phyloP scores from a whole-genome alignment of 2,329 filamentous ascomycete genomes.

The Polytolypa hystricis region DNA sequence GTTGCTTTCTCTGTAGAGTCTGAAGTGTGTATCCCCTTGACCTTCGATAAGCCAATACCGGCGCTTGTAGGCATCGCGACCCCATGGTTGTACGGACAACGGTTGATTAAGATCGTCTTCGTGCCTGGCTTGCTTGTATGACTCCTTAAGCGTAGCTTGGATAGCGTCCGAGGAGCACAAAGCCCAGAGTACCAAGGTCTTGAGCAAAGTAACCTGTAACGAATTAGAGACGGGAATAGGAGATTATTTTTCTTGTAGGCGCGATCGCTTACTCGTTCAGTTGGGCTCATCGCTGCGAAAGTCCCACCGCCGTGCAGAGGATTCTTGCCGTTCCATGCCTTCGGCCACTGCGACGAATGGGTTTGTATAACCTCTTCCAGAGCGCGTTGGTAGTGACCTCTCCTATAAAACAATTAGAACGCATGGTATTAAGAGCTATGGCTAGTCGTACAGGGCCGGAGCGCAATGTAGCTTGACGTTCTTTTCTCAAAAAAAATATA shows the following conservation, averaged over 20 bases:
- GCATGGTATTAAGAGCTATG: slow-evolving; percentile 18
- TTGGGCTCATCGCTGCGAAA: slow-evolving; percentile 72
- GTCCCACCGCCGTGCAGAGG: slow-evolving; percentile 69
- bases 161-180: slow-evolving; percentile 78
- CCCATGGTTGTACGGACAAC: slow-evolving; percentile 83
- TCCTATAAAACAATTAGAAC: slow-evolving; percentile 41
- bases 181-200: slow-evolving; percentile 76
- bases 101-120: slow-evolving; percentile 72
- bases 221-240: too few species aligned
- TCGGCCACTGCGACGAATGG: slow-evolving; percentile 81
- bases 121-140: slow-evolving; percentile 78
- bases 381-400: slow-evolving; percentile 83
- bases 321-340: slow-evolving; percentile 69
- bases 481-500: background rate
- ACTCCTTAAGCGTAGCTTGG: slow-evolving; percentile 69
- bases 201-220: slow-evolving; percentile 70
- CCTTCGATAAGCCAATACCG: slow-evolving; percentile 92
- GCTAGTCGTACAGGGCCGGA: slow-evolving; percentile 9
- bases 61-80: slow-evolving; percentile 76
- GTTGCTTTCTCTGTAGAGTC: slow-evolving; percentile 89
- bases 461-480: background rate
- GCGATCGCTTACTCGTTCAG: slow-evolving; percentile 56
- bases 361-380: slow-evolving; percentile 83
- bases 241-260: slow-evolving; percentile 7
- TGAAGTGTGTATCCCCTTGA: slow-evolving; percentile 83